Evolutionary conservation across 164 flowering plant genomes (phyloP), one percentile per base, ranked within the genome.

Genomic region (Vitis cinerea): DNA sequence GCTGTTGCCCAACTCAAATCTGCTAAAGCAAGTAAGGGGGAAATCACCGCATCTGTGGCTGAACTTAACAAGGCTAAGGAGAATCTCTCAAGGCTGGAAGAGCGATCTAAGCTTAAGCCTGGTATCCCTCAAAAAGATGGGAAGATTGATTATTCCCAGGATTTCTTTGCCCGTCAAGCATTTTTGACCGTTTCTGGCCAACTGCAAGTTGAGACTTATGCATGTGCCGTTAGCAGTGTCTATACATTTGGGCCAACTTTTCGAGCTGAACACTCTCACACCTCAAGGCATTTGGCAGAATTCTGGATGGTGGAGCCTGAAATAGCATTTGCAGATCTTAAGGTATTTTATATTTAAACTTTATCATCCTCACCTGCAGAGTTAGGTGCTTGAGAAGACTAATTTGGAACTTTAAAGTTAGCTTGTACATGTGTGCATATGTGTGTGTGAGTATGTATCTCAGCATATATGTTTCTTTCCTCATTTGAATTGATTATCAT

Each of bases 291-390:
- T 84, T 80, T 92, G 76, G 98, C 98, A 23, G 98, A 92, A 68
- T 94, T 92, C 71, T 94, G 98, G 98, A 94, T 92, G 98, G 89
- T 94, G 59, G 98, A 94, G 71, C 97, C 98, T 64, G 98, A 94
- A 84, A 82, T 92, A 48, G 97, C 98, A 37, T 94, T 90, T 86
- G 97, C 98, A 23, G 97, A 92, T 68, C 84, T 94, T 68, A 65
- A 89, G 97, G 98, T 92, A 77, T 37, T 37, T 64, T 49, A 9
- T n/a, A 15, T 2, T 52, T 67, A 16, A 0, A 16, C 29, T 30
- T 23, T 10, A 48, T 11, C 7, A 8, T 48, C 10, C 14, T 49
- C 15, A 17, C 4, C n/a, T 10, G 31, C 3, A 61, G 37, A 62
- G 1, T 44, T 37, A 44, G 23, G 50, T 61, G 19, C 19, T 16